phyloP scores from a whole-genome alignment of 306 rosid species.

The Prunus davidiana region DNA sequence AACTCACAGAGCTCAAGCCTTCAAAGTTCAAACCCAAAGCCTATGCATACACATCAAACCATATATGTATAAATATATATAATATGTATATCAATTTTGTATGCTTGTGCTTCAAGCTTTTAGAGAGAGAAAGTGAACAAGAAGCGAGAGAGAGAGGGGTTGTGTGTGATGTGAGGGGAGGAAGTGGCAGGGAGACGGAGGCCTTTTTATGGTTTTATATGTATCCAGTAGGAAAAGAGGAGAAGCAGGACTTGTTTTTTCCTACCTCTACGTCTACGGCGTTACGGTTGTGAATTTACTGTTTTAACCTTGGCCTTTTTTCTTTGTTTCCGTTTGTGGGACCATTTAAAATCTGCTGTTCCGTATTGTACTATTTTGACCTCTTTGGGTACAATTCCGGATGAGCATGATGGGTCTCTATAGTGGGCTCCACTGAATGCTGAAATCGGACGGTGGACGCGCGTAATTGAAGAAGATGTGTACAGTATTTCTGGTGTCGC shows the following conservation, averaged over 20 bases:
- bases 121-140: neutral
- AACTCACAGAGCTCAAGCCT: neutral
- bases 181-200: no score
- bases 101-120: neutral
- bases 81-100: neutral
- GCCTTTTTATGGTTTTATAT: neutral
- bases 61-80: neutral
- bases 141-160: neutral
- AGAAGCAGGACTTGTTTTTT: neutral
- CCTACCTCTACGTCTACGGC: neutral
- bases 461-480: neutral
- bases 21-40: neutral
- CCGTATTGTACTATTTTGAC: no score
- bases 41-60: neutral
- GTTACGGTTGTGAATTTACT: neutral
- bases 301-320: neutral
- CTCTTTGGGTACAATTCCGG: neutral
- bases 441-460: neutral
- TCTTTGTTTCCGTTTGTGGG: neutral
- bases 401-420: neutral
- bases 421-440: neutral
- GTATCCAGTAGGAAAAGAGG: neutral
- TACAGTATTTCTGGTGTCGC: neutral
- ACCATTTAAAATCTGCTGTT: neutral
- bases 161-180: neutral